Percentiles rank a stretch among this genome's conserved stretches.
Conservation (phyloP, 2,329 filamentous ascomycete species). For the Sporothrix protearum region DNA sequence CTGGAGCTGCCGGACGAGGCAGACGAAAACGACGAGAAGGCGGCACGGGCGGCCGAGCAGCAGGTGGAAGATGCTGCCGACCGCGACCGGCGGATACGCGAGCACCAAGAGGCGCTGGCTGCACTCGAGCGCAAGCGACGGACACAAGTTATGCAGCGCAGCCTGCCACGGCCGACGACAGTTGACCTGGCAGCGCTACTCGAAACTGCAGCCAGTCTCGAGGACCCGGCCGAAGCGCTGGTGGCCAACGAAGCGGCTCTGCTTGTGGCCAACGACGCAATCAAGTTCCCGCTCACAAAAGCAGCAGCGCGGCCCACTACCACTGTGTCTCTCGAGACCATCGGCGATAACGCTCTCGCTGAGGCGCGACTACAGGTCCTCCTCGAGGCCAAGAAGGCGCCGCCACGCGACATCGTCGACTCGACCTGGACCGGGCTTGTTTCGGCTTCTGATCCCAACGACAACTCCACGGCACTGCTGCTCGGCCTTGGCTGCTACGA, state of each 20-base stretch:
- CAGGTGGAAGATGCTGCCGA: conserved; percentile 63
- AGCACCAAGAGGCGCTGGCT: conserved; percentile 65
- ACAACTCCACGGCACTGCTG: conserved; percentile 53
- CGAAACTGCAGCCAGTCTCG: conserved; percentile 56
- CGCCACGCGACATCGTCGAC: conserved; percentile 51
- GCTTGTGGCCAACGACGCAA: conserved; percentile 78
- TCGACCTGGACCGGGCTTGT: conserved; percentile 46
- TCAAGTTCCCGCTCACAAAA: conserved; percentile 66
- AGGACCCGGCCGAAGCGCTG: conserved; percentile 62
- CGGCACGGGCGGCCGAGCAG: conserved; percentile 44
- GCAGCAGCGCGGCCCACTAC: conserved; percentile 53
- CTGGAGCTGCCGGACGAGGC: conserved; percentile 87
- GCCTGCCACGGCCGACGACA: conserved; percentile 69
- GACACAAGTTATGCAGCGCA: conserved; percentile 85
- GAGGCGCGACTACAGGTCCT: conserved; percentile 74
- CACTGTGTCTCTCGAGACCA: conserved; percentile 58
- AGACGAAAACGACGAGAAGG: conserved; percentile 63
- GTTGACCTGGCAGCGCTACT: conserved; percentile 70
- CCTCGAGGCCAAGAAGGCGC: conserved; percentile 58
- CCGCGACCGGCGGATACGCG: conserved; percentile 72
- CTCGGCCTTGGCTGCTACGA: conserved; percentile 80
- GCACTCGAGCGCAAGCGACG: conserved; percentile 74
- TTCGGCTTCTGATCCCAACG: conserved; percentile 23
- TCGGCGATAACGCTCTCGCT: conserved; percentile 69
- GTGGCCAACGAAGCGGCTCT: conserved; percentile 75